These are phyloP conservation scores for Trichoderma arundinaceum DNA, from an alignment of 2,329 filamentous ascomycete species.

Conservation along the genomic window DNA sequence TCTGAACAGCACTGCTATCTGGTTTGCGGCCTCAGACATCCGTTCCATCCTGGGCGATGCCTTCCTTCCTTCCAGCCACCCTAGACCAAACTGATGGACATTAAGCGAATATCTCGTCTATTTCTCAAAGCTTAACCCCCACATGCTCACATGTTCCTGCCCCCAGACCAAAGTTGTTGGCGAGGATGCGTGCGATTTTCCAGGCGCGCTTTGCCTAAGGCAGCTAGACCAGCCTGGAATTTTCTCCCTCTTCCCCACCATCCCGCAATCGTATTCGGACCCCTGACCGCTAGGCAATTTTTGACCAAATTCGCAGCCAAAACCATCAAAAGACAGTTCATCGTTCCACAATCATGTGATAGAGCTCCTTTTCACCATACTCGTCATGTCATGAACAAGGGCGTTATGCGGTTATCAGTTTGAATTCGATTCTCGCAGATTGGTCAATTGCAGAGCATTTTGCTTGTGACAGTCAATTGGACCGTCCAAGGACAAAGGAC, in stretches of 20 bases:
- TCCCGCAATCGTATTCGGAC: slow-evolving; percentile 30
- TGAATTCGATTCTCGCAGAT: neutral
- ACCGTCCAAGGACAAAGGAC: neutral
- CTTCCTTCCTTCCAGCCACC: too few relatives aligned
- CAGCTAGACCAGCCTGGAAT: neutral
- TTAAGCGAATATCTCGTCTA: too few relatives aligned
- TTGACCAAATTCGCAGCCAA: slow-evolving; percentile 7
- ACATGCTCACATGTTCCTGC: too few relatives aligned
- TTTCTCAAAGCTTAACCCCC: too few relatives aligned
- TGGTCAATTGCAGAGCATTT: slow-evolving; percentile 6
- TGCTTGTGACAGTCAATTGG: slow-evolving; percentile 8
- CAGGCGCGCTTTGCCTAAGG: neutral
- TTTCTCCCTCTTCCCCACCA: slow-evolving; percentile 18
- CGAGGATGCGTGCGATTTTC: too few relatives aligned
- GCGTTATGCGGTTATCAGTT: slow-evolving; percentile 7
- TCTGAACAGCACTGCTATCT: too few relatives aligned
- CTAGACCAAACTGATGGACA: too few relatives aligned
- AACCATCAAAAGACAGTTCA: slow-evolving; percentile 8
- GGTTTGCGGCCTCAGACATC: too few relatives aligned
- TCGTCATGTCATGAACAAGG: slow-evolving; percentile 31
- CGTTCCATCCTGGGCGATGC: too few relatives aligned
- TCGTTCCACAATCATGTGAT: slow-evolving; percentile 34
- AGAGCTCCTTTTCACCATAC: slow-evolving; percentile 23
- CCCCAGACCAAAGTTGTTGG: too few relatives aligned
- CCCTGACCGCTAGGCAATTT: slow-evolving; percentile 28